Evolutionary conservation across 208 protist species (phyloP).

Genomic region (Trypanosoma avium): DNA sequence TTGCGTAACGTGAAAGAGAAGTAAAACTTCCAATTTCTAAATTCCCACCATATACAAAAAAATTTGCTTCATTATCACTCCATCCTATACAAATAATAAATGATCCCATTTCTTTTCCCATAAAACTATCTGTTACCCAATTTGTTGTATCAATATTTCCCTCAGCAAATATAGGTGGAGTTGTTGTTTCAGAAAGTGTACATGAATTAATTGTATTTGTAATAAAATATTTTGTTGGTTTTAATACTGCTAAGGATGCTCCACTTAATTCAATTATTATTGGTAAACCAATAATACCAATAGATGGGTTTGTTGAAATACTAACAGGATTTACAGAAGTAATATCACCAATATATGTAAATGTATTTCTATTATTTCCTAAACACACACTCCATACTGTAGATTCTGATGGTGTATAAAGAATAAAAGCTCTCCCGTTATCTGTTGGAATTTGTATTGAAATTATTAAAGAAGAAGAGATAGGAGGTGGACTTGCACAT

Average conservation of each 20-base stretch:
- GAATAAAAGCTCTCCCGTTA: conserved; percentile 10
- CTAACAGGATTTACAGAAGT: conserved; percentile 26
- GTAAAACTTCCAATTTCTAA: conserved; percentile 35
- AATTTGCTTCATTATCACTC: background rate
- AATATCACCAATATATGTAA: conserved; percentile 32
- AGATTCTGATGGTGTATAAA: background rate
- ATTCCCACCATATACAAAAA: conserved; percentile 41
- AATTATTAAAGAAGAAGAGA: no score
- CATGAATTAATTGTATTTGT: conserved; percentile 26
- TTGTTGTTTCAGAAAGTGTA: conserved; percentile 6
- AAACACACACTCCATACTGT: conserved; percentile 33
- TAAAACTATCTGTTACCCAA: conserved; percentile 26
- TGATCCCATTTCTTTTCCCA: conserved; percentile 12
- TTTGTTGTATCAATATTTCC: conserved; percentile 31
- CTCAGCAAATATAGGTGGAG: conserved; percentile 14
- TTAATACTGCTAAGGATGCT: conserved; percentile 16
- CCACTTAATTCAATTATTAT: conserved; percentile 32
- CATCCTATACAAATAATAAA: conserved; percentile 21
- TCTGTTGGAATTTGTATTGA: no score
- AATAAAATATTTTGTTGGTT: conserved; percentile 32
- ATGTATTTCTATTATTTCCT: conserved; percentile 14
- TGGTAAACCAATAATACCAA: conserved; percentile 31
- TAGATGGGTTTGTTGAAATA: conserved; percentile 22
- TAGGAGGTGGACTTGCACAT: background rate
- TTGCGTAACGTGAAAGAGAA: conserved; percentile 38